These are phyloP conservation scores for Saccharomycopsis babjevae DNA, from an alignment of 805 yeast genomes.

Conservation along the genomic window DNA sequence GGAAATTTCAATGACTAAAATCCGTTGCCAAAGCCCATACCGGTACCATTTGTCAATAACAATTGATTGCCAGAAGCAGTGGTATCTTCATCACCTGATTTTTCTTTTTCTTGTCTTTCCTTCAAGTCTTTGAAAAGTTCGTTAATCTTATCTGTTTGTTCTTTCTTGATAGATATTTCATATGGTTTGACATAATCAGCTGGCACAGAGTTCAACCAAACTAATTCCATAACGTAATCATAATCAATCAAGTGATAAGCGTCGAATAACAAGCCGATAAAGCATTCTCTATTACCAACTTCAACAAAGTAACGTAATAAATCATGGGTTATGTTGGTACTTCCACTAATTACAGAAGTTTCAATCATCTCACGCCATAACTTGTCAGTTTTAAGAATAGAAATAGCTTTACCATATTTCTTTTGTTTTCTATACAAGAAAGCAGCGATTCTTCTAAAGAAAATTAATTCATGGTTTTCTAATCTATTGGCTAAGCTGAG, in stretches of 20 bases:
- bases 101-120: constrained; percentile 53
- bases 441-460: constrained; percentile 95
- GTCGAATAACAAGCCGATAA: constrained; percentile 78
- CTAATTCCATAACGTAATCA: constrained; percentile 78
- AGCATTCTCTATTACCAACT: constrained; percentile 92
- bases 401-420: constrained; percentile 84
- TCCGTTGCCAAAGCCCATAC: constrained; percentile 58
- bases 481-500: constrained; percentile 85
- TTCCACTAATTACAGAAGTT: constrained; percentile 78
- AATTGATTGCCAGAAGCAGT: constrained; percentile 46
- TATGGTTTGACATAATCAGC: constrained; percentile 86
- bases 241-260: constrained; percentile 72
- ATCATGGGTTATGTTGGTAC: constrained; percentile 78
- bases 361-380: constrained; percentile 91
- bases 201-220: constrained; percentile 76
- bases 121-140: constrained; percentile 62
- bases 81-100: constrained; percentile 35
- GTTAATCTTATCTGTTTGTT: constrained; percentile 57
- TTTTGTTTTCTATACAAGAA: constrained; percentile 86
- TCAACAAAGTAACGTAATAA: constrained; percentile 86
- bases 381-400: constrained; percentile 82
- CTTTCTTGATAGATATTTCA: constrained; percentile 73
- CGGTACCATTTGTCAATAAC: constrained; percentile 79
- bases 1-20: constrained; percentile 21
- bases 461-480: constrained; percentile 82